Conservation (phyloP, 2,329 filamentous ascomycete species). For the Claviceps sp. region DNA sequence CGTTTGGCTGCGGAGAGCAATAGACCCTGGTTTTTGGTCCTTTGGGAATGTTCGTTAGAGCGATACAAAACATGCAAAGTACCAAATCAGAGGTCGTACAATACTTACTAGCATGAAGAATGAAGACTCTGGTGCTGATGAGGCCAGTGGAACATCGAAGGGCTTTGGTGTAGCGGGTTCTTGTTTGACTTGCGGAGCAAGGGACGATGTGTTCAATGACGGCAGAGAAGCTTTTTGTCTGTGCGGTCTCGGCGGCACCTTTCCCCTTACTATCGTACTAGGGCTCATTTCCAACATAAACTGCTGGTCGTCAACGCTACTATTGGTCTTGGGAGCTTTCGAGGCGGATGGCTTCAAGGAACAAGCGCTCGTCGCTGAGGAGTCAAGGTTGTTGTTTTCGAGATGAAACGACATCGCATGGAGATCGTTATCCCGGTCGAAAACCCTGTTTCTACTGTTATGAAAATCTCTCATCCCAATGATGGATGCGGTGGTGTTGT, state of each 20-base stretch:
- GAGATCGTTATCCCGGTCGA: not conserved
- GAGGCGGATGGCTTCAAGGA: constrained; percentile 27
- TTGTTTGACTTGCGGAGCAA: constrained; percentile 16
- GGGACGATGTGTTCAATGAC: constrained; percentile 9
- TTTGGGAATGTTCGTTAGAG: constrained; percentile 10
- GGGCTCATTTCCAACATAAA: constrained; percentile 24
- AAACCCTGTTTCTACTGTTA: not conserved
- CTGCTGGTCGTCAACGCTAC: constrained; percentile 19
- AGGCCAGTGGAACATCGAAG: constrained; percentile 11
- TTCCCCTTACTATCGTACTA: constrained; percentile 19
- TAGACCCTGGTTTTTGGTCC: constrained; percentile 16
- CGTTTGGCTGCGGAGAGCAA: constrained; percentile 17
- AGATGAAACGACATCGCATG: not conserved
- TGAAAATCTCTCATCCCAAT: not conserved
- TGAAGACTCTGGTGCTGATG: constrained; percentile 9
- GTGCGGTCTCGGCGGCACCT: constrained; percentile 21
- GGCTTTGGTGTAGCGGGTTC: constrained; percentile 18
- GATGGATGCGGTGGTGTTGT: not conserved
- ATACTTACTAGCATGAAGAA: constrained; percentile 14
- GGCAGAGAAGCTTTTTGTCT: constrained; percentile 14
- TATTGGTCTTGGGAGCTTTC: constrained; percentile 24
- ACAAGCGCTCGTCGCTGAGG: constrained; percentile 6
- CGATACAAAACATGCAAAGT: not conserved
- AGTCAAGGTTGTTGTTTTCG: not conserved
- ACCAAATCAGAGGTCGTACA: too few relatives aligned